Base-by-base conservation (phyloP, 352 stramenopile species). In the Pythium oligandrum region DNA sequence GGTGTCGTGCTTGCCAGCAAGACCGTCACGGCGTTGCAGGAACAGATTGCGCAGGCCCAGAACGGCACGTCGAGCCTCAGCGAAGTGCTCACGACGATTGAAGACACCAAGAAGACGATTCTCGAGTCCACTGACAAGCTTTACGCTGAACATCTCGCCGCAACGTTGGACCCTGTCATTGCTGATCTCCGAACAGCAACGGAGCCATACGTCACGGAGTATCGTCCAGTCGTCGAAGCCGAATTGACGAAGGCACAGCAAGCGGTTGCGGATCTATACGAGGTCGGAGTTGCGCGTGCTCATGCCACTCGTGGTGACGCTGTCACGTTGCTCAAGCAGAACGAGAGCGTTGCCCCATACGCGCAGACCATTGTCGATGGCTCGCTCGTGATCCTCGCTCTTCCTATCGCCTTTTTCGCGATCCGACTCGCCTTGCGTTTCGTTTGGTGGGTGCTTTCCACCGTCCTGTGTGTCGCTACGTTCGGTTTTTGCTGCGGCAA, bases 331-430 rank as follows among this genome's bases (percentile, higher is more conserved):
- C 64, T 91, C 45, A 59, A 80, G 61, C 68, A 87, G 57, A 87
- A 85, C 49, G 66, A 83, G 8, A 45, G 78, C 43, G 67, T 89
- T 26, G 73, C 74, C 1, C 51, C 61, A 12, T 67, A 88, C 63
- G 78, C 81, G 11, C 78, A 86, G 56, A 78, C 74, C 57, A 82
- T 89, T 43, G 71, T 91, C 6, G 81, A 91, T 43, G 63, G 66
- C 4, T 66, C 77, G 49, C 62, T 91, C 17, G 42, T 79, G 4
- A 45, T 75, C 17, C 46, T 91, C 48, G 59, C 69, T 0, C 53
- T 77, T 3, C 78, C 81, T 42, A 49, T 89, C 30, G 71, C 69
- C 55, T 57, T 78, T 31, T 47, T 89, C 37, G 53, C 72, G 46
- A 57, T 84, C 36, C 75, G 77, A 35, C 49, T 89, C 33, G 63